phyloP scores from a whole-genome alignment of 1,284 basidiomycete species.

The Ceratobasidium theobromae region DNA sequence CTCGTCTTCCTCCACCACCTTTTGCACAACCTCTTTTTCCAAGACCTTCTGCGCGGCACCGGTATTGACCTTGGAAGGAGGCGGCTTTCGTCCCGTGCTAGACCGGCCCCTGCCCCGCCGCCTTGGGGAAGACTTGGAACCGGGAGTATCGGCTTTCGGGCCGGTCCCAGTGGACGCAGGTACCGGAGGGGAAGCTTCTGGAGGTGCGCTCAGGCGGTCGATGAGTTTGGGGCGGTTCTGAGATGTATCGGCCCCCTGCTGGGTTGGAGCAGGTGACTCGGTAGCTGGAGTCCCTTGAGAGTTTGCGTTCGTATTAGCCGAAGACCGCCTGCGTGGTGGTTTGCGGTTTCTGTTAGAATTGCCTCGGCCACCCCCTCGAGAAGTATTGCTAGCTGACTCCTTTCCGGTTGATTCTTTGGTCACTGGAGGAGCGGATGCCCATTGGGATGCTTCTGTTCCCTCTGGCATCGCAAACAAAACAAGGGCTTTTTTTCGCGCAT shows the following conservation, averaged over 20 bases:
- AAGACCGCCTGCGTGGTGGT: neutral
- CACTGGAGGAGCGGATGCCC: slow-evolving; percentile 8
- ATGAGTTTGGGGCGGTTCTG: slow-evolving; percentile 22
- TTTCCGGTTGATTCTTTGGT: slow-evolving; percentile 9
- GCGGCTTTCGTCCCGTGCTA: neutral
- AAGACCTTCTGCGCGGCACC: neutral
- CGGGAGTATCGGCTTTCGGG: slow-evolving; percentile 9
- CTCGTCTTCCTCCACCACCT: neutral
- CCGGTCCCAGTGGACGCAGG: neutral
- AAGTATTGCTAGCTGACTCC: neutral
- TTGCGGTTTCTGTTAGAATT: neutral
- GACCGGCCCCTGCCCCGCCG: slow-evolving; percentile 2
- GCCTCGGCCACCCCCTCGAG: neutral
- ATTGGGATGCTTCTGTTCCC: slow-evolving; percentile 24
- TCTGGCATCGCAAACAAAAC: slow-evolving; percentile 11
- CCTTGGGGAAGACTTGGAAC: neutral
- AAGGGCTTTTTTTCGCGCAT: neutral
- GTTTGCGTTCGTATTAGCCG: neutral
- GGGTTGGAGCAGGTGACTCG: neutral
- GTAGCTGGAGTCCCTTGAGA: neutral
- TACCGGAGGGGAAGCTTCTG: neutral
- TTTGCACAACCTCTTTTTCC: slow-evolving; percentile 3
- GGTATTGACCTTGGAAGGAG: slow-evolving; percentile 14
- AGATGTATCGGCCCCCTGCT: no score
- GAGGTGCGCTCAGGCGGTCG: slow-evolving; percentile 7